Percentiles rank a stretch among this genome's conserved stretches.
These are phyloP conservation scores for Penium margaritaceum DNA, from an alignment of 139 green algal species.

Conservation along the genomic window DNA sequence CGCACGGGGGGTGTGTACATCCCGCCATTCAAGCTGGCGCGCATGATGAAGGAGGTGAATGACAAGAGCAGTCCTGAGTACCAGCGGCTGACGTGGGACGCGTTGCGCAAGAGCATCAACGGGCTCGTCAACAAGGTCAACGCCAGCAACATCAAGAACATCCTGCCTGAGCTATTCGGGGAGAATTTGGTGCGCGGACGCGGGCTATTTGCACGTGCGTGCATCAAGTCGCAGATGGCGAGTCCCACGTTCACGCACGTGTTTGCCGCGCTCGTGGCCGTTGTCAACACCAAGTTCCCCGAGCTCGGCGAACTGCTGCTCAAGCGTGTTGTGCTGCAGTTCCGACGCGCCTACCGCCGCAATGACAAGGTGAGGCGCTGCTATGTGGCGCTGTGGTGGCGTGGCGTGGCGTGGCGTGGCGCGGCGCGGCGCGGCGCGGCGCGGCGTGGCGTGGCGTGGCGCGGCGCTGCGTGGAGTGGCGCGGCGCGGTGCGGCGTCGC, in stretches of 20 bases:
- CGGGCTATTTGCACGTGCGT: slow-evolving; percentile 72
- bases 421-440: no score
- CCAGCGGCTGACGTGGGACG: slow-evolving; percentile 86
- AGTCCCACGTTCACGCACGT: slow-evolving; percentile 77
- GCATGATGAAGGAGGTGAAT: slow-evolving; percentile 74
- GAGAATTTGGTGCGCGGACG: slow-evolving; percentile 84
- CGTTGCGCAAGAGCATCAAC: slow-evolving; percentile 81
- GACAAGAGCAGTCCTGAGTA: slow-evolving; percentile 65
- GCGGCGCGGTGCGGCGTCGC: no score
- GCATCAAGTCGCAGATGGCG: slow-evolving; percentile 91
- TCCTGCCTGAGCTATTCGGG: slow-evolving; percentile 85
- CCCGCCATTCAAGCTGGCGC: slow-evolving; percentile 90
- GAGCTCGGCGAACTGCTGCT: slow-evolving; percentile 52
- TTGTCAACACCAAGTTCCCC: slow-evolving; percentile 96
- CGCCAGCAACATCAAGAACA: slow-evolving; percentile 80
- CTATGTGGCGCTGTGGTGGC: no score
- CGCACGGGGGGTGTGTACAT: slow-evolving; percentile 87
- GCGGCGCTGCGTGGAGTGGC: no score
- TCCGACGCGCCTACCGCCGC: slow-evolving; percentile 82
- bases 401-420: no score
- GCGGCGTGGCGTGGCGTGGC: no score
- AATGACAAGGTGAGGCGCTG: slow-evolving; percentile 85
- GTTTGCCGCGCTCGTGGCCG: slow-evolving; percentile 80
- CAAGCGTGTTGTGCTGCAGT: slow-evolving; percentile 60
- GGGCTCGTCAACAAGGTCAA: slow-evolving; percentile 97